Evolutionary conservation across 148 eudicot species (phyloP).

Genomic region (Talinum fruticosum): DNA sequence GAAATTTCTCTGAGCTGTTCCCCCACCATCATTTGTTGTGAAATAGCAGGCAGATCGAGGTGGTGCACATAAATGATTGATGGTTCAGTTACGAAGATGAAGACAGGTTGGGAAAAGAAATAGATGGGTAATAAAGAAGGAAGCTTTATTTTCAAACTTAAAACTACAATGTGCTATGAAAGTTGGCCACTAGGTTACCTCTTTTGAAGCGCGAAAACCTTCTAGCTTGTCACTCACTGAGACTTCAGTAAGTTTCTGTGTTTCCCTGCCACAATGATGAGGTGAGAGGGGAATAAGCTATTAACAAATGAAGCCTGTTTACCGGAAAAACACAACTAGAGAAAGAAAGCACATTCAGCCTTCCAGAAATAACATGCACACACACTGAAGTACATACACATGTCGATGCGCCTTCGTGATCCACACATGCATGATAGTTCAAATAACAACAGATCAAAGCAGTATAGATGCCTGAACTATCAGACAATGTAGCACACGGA

Average conservation of each 20-base stretch:
- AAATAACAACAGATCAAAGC: background rate
- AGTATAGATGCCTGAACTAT: background rate
- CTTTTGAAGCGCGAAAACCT: constrained; percentile 89
- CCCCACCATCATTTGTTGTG: background rate
- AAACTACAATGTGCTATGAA: background rate
- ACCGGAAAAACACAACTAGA: background rate
- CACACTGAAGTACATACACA: too few species aligned
- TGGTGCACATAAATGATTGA: background rate
- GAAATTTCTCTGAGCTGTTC: background rate
- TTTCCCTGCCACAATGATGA: constrained; percentile 45
- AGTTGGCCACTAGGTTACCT: constrained; percentile 59
- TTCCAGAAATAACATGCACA: background rate
- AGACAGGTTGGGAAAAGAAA: background rate
- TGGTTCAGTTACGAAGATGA: background rate
- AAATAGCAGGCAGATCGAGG: background rate
- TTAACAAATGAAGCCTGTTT: background rate
- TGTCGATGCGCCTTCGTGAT: background rate
- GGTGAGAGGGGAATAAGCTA: background rate
- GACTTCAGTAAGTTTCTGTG: constrained; percentile 69
- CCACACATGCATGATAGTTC: background rate
- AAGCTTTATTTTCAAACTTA: background rate
- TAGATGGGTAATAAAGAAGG: background rate
- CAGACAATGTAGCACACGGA: background rate
- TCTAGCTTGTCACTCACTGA: constrained; percentile 96
- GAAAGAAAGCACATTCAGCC: background rate